Evolutionary conservation across 1,284 basidiomycete species (phyloP).

Genomic region (Rhodotorula sp.): DNA sequence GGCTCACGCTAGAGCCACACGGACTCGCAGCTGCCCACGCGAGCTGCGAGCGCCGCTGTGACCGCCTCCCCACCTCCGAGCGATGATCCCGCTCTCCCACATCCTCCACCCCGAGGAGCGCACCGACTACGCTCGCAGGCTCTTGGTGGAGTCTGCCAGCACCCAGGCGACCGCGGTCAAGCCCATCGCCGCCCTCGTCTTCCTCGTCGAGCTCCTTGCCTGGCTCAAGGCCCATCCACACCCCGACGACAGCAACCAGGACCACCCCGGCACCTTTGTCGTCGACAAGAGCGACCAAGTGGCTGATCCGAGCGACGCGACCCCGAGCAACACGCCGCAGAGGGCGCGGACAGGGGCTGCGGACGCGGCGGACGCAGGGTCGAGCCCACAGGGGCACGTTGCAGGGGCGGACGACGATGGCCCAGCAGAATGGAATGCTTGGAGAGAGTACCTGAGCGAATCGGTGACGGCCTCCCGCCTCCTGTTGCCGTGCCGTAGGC

Average conservation of each 20-base stretch:
- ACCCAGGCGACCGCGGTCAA: too few species aligned
- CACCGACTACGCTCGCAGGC: not conserved
- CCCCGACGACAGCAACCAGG: not conserved
- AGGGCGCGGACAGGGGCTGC: not conserved
- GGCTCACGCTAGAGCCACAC: too few species aligned
- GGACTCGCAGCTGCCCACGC: too few species aligned
- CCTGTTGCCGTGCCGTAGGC: too few species aligned
- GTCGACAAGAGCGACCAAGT: too few species aligned
- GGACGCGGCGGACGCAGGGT: not conserved
- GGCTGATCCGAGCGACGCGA: too few species aligned
- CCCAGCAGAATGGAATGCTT: not conserved
- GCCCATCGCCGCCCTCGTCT: conserved; percentile 1
- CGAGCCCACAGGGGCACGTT: not conserved
- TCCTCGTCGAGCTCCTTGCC: conserved; percentile 5
- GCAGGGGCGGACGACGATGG: not conserved
- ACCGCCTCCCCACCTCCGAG: not conserved
- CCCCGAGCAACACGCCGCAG: not conserved
- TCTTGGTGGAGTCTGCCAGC: not conserved
- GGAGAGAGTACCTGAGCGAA: not conserved
- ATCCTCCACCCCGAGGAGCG: not conserved
- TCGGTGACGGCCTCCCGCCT: not conserved
- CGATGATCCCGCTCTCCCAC: too few species aligned
- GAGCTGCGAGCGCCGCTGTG: too few species aligned
- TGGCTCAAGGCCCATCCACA: not conserved
- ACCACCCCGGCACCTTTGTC: too few species aligned